Conservation (phyloP, 2,329 filamentous ascomycete species). For the Botrytis pseudocinerea region DNA sequence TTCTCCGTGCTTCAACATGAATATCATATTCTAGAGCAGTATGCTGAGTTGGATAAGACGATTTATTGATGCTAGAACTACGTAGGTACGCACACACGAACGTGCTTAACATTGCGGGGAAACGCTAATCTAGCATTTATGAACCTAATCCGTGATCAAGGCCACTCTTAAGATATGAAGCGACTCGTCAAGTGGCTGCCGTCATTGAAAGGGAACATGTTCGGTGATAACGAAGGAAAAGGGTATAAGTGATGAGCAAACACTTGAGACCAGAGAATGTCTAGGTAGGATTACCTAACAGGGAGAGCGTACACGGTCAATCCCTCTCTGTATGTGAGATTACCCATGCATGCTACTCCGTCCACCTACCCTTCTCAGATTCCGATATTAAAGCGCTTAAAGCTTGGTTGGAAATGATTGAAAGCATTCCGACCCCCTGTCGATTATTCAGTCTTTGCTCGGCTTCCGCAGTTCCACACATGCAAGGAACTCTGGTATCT, state of each 20-base stretch:
- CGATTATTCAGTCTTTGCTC: neutral
- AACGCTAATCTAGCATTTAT: neutral
- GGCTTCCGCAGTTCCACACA: neutral
- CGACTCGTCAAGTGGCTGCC: neutral
- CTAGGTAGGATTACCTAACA: neutral
- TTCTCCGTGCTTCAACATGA: neutral
- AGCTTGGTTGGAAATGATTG: neutral
- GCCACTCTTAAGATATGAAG: neutral
- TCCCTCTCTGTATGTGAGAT: neutral
- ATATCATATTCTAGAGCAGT: neutral
- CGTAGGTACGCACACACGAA: neutral
- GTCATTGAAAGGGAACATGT: neutral
- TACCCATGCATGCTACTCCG: neutral
- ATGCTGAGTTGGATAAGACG: neutral
- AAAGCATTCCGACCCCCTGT: neutral
- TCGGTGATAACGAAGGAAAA: neutral
- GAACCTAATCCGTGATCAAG: neutral
- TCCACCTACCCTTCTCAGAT: neutral
- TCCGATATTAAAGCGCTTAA: slow-evolving; percentile 1
- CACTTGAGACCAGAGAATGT: neutral
- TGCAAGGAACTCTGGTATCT: neutral
- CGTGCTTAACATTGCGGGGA: neutral
- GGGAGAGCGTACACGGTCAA: neutral
- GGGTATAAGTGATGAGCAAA: neutral
- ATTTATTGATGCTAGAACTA: neutral